Evolutionary conservation across 176 grass and related monocot species (phyloP).

Genomic region (Cenchrus purpureus): DNA sequence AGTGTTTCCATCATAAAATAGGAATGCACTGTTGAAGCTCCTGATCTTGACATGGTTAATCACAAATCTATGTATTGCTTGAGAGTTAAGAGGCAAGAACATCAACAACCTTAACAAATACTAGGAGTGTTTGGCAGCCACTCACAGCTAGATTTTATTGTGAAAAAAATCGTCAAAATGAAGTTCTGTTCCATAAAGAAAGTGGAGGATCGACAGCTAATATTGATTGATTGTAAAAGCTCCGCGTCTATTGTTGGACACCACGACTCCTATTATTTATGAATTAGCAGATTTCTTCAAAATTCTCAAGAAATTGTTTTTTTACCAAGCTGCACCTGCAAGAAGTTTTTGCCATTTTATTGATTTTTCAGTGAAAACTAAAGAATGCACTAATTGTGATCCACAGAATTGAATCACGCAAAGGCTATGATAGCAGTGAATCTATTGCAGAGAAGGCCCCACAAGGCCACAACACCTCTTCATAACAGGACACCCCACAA

Average conservation of each 20-base stretch:
- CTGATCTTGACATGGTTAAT: neutral
- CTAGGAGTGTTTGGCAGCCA: neutral
- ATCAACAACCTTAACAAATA: neutral
- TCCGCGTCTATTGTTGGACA: neutral
- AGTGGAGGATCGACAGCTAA: neutral
- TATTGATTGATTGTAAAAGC: neutral
- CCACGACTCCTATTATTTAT: neutral
- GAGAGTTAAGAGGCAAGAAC: neutral
- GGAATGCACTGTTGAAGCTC: neutral
- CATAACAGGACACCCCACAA: conserved; percentile 18
- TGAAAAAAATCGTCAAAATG: neutral
- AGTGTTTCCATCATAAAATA: neutral
- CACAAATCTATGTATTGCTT: neutral
- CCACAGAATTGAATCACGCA: neutral
- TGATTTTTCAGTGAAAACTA: neutral
- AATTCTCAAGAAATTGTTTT: neutral
- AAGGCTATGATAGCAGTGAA: conserved; percentile 6
- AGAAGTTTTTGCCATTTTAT: neutral
- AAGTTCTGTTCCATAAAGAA: neutral
- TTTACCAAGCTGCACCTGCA: neutral
- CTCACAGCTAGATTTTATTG: neutral
- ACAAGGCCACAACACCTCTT: conserved; percentile 26
- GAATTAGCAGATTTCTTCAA: neutral
- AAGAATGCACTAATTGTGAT: neutral
- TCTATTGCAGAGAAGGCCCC: conserved; percentile 35